phyloP scores from a whole-genome alignment of 306 rosid species.

The Begonia peltatifolia region DNA sequence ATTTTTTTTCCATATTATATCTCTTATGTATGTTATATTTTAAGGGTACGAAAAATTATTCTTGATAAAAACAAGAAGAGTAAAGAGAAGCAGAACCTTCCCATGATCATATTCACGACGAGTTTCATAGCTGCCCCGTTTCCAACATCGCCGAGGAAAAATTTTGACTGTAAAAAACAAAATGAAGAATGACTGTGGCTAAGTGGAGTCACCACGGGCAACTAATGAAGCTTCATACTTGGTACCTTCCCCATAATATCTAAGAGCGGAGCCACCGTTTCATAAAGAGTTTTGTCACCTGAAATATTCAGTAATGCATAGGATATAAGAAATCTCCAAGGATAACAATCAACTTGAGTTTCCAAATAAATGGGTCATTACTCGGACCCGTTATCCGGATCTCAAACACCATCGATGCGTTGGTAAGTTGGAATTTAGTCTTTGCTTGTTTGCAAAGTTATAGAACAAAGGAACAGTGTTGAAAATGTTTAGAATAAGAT shows the following conservation, averaged over 20 bases:
- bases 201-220: background rate
- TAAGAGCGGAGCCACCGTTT: slow-evolving; percentile 42
- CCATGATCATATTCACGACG: slow-evolving; percentile 96
- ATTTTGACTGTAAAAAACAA: slow-evolving; percentile 43
- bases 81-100: slow-evolving; percentile 40
- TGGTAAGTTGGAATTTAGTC: too few relatives aligned
- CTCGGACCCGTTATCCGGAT: too few relatives aligned
- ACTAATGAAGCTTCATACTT: slow-evolving; percentile 1
- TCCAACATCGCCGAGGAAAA: slow-evolving; percentile 89
- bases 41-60: background rate
- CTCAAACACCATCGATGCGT: too few relatives aligned
- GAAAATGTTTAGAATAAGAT: too few relatives aligned
- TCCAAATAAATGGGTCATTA: too few relatives aligned
- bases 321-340: slow-evolving; percentile 4
- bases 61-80: slow-evolving; percentile 3
- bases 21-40: too few relatives aligned
- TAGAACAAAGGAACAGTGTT: too few relatives aligned
- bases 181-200: background rate
- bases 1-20: too few relatives aligned
- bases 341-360: too few relatives aligned
- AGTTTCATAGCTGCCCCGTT: slow-evolving; percentile 98
- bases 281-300: slow-evolving; percentile 81
- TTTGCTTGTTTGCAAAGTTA: too few relatives aligned
- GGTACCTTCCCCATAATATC: slow-evolving; percentile 96
- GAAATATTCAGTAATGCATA: slow-evolving; percentile 27